These are phyloP conservation scores for Royoungia palumana DNA, from an alignment of 768 basidiomycete genomes.

Conservation along the genomic window DNA sequence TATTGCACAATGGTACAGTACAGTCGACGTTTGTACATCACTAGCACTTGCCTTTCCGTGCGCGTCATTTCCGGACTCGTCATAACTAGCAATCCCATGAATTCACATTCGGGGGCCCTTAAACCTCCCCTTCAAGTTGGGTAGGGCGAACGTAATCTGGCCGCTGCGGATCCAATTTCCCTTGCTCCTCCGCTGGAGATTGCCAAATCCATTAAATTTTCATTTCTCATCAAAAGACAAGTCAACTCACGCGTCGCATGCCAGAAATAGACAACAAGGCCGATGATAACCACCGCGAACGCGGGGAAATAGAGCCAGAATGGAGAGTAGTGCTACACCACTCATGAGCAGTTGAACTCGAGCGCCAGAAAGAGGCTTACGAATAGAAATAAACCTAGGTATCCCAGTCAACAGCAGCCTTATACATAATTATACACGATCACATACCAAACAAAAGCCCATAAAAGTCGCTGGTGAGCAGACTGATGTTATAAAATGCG, in stretches of 20 bases:
- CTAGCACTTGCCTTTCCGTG: background rate
- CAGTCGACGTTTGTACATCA: background rate
- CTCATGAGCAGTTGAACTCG: constrained; percentile 1
- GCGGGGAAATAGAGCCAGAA: constrained; percentile 90
- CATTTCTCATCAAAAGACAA: constrained; percentile 11
- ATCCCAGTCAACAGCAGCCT: constrained; percentile 4
- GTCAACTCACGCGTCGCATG: constrained; percentile 65
- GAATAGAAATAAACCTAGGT: constrained; percentile 49
- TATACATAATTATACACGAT: background rate
- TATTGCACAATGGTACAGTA: background rate
- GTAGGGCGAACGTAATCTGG: constrained; percentile 53
- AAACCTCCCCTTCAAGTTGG: constrained; percentile 15
- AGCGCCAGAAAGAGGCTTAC: constrained; percentile 31
- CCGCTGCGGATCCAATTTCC: constrained; percentile 52
- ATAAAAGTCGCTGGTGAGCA: constrained; percentile 87
- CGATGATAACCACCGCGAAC: constrained; percentile 64
- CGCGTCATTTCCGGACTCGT: background rate
- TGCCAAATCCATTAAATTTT: background rate
- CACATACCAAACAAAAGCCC: constrained; percentile 67
- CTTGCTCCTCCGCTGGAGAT: constrained; percentile 67
- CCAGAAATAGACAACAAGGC: constrained; percentile 87
- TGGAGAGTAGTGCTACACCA: constrained; percentile 65
- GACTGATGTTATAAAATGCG: constrained; percentile 78
- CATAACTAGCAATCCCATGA: background rate
- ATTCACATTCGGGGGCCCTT: constrained; percentile 3